Evolutionary conservation across 768 basidiomycete genomes (phyloP).

Genomic region (Suillus spraguei): DNA sequence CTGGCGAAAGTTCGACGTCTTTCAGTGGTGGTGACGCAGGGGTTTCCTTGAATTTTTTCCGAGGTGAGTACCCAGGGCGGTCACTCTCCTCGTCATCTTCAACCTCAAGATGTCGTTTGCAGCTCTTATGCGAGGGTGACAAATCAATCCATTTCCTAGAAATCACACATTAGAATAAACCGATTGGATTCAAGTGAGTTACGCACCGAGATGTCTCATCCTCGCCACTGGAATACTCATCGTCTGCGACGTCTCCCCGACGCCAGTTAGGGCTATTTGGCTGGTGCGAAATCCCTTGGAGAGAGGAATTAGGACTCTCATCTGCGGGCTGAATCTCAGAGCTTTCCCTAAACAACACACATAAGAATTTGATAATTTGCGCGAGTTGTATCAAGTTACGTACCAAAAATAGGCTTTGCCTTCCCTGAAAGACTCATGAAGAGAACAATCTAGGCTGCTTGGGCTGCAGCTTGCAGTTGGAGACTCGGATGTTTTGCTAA

Average conservation of each 20-base stretch:
- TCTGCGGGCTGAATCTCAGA: background rate
- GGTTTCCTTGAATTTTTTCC: slow-evolving; percentile 1
- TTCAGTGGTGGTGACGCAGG: background rate
- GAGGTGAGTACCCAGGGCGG: background rate
- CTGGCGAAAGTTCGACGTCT: background rate
- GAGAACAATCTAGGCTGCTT: background rate
- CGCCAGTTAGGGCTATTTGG: background rate
- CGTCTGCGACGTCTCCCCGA: background rate
- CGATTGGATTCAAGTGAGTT: background rate
- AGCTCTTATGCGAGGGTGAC: background rate
- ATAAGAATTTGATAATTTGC: background rate
- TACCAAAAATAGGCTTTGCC: background rate
- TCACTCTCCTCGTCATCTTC: background rate
- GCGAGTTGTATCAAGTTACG: background rate
- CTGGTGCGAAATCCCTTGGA: background rate
- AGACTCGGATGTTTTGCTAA: background rate
- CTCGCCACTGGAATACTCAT: background rate
- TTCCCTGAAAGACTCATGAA: background rate
- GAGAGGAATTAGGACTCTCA: background rate
- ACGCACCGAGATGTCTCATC: background rate
- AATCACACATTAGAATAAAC: background rate
- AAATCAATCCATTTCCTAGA: background rate
- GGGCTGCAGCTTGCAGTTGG: background rate
- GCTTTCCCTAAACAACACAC: background rate
- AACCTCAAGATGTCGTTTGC: background rate